These are phyloP conservation scores for Russula olivacea DNA, from an alignment of 768 basidiomycete species.

Conservation along the genomic window DNA sequence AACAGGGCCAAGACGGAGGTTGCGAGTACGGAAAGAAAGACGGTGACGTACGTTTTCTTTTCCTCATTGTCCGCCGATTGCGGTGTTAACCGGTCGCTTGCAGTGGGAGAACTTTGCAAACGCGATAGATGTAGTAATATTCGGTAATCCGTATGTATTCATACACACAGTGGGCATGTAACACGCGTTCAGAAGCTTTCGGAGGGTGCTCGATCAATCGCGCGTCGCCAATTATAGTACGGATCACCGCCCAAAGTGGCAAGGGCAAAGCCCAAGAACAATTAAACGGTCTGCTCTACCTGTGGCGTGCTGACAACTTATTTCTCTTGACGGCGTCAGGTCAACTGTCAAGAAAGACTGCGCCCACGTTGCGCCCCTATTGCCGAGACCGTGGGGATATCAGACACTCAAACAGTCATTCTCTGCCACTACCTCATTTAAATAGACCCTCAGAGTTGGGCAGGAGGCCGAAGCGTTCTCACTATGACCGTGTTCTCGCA, in stretches of 20 bases:
- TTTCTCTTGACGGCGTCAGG: not conserved
- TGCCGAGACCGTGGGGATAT: not conserved
- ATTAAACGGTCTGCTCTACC: not conserved
- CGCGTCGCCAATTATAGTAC: not conserved
- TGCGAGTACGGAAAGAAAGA: constrained; percentile 78
- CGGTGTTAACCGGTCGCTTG: not conserved
- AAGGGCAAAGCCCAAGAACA: not conserved
- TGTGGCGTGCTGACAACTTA: not conserved
- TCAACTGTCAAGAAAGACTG: not conserved
- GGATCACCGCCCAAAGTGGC: not conserved
- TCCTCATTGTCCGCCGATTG: not conserved
- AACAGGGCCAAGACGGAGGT: constrained; percentile 95
- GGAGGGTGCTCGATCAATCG: not conserved
- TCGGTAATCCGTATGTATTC: constrained; percentile 19
- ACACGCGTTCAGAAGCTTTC: constrained; percentile 1
- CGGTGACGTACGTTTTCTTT: constrained; percentile 62
- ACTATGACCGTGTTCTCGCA: not conserved
- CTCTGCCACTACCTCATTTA: not conserved
- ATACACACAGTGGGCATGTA: not conserved
- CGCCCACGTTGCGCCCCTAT: not conserved
- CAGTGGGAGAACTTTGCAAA: constrained; percentile 25
- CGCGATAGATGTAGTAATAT: constrained; percentile 22
- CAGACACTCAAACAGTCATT: not conserved
- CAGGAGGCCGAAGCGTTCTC: not conserved
- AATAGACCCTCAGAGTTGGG: not conserved